Conservation (phyloP, 2,329 filamentous ascomycete species). For the Trichoderma simmonsii region DNA sequence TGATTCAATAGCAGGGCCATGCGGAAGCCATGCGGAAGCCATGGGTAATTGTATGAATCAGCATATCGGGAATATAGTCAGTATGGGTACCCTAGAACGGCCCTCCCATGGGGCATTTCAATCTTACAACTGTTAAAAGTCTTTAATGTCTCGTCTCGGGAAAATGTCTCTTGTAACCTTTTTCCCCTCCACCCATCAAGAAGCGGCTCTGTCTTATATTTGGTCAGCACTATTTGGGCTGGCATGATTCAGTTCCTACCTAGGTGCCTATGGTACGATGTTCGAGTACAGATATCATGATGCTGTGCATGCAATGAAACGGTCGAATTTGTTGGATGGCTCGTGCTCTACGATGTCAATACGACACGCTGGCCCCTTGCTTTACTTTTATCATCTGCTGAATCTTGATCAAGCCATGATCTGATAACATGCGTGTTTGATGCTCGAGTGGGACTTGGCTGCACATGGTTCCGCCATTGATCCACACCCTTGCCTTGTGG, state of each 20-base stretch:
- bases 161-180: background rate
- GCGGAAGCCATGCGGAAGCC: background rate
- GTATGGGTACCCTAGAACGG: background rate
- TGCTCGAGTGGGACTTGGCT: slow-evolving; percentile 2
- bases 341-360: background rate
- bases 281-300: background rate
- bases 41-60: background rate
- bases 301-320: background rate
- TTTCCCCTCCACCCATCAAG: background rate
- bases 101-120: background rate
- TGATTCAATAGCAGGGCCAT: background rate
- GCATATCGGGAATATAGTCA: background rate
- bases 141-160: background rate
- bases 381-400: background rate
- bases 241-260: background rate
- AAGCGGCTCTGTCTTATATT: background rate
- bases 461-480: background rate
- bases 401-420: background rate
- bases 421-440: background rate
- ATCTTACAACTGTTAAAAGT: background rate
- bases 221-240: background rate
- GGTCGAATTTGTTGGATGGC: background rate
- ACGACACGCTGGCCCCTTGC: background rate
- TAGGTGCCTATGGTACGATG: background rate
- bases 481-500: background rate